Base-by-base conservation (phyloP, 441 rosid species). In the Populus hybrid region DNA sequence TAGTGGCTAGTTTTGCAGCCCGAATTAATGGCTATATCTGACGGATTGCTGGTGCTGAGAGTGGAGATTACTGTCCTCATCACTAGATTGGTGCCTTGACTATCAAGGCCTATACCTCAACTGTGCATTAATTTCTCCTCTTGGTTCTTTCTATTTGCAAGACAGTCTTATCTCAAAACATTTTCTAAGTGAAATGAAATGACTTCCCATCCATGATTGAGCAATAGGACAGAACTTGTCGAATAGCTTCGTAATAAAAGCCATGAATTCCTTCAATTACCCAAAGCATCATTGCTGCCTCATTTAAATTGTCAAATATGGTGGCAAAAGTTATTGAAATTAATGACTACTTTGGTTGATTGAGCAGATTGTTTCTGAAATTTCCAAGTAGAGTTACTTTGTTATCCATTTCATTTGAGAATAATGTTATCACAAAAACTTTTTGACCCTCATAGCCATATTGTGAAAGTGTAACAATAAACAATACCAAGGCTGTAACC, bases 271-370 rank as follows among this genome's bases (percentile, higher is more conserved):
- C 42, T 23, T 36, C 30, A 21, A 14, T 24, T 71, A 10, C 26
- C 36, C 28, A 2, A 20, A 65, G 23, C 14, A 67, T 28, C 42
- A 61, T 78, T 76, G 12, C 59, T 42, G 73, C 69, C 73, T 70
- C 67, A 1, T 66, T 74, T 28, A 30, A 64, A 72, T 57, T 66
- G 74, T 80, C 81, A 77, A 80, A 66, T 70, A 16, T 40, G 83
- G 66, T 54, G 63, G 32, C 66, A 72, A 28, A 59, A 46, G 75
- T 2, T n/a, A 59, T 8, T 59, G 23, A 59, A 59, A 40, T 40
- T 11, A 40, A 8, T 9, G 64, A 59, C 64, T 59, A n/a, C 64
- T 59, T 59, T 59, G 64, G 10, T n/a, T 59, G 64, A 59, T 59
- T n/a, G 4, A 59, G 24, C 10, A 59, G 23, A 63, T 21, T 63